Evolutionary conservation across 75 land plant species (phyloP), one percentile per base, ranked within the genome.

Genomic region (Azolla pinnata): DNA sequence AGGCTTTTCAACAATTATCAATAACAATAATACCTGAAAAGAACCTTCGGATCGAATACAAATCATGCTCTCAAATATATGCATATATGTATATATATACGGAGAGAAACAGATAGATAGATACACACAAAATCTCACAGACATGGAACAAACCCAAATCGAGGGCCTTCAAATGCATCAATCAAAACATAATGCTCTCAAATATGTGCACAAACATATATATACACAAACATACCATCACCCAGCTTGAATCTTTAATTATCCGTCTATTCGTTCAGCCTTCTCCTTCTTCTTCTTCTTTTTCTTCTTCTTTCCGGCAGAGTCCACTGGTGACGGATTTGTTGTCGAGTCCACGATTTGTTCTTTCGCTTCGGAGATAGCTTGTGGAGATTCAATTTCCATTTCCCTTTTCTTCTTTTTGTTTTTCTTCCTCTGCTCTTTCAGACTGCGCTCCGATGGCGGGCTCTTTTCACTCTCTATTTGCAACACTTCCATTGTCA

Each of bases 301-400:
- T 38, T 38, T 38, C 42, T 38, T 38, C 42, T 38, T 38, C 42
- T 38, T n/a, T n/a, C n/a, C n/a, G n/a, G n/a, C 42, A 38, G 42
- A 38, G 10, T 38, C 14, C 42, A 7, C 42, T 38, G 42, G 42
- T 38, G 42, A n/a, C n/a, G n/a, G n/a, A n/a, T n/a, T 38, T 38
- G 42, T 14, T 14, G 42, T 7, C 7, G 14, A 7, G 14, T 14
- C 42, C 42, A 38, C 14, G 42, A 7, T 14, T 38, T 38, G 10
- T 38, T 38, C 42, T 7, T 7, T 38, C 42, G 42, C 42, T 38
- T 14, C 42, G 14, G n/a, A n/a, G n/a, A n/a, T n/a, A n/a, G n/a
- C n/a, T n/a, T 38, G 7, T 14, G 14, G 10, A 7, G 42, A 38
- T 7, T 38, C 42, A 14, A 38, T 38, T 14, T 38, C 42, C 42